Conservation (phyloP, 768 basidiomycete species). For the Termitomyces sp. region DNA sequence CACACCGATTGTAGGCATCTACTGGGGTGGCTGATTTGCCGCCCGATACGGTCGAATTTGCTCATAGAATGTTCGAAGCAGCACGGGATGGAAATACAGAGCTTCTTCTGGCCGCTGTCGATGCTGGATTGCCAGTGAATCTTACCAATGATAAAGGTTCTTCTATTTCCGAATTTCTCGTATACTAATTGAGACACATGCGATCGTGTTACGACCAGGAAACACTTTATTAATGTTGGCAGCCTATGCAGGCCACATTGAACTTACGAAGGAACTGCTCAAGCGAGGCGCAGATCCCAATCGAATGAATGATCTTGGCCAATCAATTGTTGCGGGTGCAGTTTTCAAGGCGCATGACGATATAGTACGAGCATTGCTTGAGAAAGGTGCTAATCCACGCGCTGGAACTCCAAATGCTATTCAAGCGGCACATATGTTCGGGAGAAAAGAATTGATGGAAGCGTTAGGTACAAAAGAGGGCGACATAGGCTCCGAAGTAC, state of each 20-base stretch:
- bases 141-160: constrained; percentile 69
- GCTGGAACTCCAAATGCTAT: constrained; percentile 64
- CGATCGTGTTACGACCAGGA: constrained; percentile 32
- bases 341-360: constrained; percentile 71
- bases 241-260: constrained; percentile 63
- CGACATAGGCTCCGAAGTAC: constrained; percentile 39
- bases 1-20: not conserved
- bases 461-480: constrained; percentile 55
- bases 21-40: constrained; percentile 21
- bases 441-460: constrained; percentile 47
- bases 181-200: not conserved
- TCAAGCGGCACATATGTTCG: constrained; percentile 66
- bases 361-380: constrained; percentile 52
- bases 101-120: constrained; percentile 53
- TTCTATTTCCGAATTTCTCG: constrained; percentile 6
- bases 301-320: constrained; percentile 63
- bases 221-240: constrained; percentile 80
- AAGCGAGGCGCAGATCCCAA: constrained; percentile 60
- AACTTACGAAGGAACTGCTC: constrained; percentile 49
- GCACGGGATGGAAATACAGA: constrained; percentile 55
- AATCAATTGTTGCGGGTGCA: constrained; percentile 72
- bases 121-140: constrained; percentile 66
- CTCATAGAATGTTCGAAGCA: constrained; percentile 70
- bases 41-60: constrained; percentile 46
- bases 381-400: constrained; percentile 58